Evolutionary conservation across 257 asterid species (phyloP).

Genomic region (Coffea canephora): DNA sequence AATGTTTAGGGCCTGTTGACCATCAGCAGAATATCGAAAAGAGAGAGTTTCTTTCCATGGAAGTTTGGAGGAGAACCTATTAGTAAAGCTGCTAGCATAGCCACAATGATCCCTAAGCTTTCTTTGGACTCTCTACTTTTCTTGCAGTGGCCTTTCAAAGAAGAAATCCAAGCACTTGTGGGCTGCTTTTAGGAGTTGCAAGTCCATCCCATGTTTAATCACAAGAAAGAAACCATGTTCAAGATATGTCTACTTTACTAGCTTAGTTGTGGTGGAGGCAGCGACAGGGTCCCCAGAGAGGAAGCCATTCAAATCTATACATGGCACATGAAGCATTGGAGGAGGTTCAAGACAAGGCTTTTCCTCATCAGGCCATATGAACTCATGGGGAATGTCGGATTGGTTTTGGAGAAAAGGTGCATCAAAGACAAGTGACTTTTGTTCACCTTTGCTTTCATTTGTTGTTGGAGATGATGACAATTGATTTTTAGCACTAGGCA

Average conservation of each 20-base stretch:
- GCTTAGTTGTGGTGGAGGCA: constrained; percentile 27
- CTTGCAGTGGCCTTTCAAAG: no score
- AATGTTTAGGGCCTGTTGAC: no score
- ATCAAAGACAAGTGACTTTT: constrained; percentile 38
- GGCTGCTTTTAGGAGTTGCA: background rate
- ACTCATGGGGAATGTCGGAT: constrained; percentile 52
- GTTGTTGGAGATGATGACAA: no score
- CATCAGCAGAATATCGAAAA: no score
- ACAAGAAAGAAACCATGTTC: constrained; percentile 63
- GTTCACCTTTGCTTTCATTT: background rate
- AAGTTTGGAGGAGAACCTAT: no score
- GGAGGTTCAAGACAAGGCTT: constrained; percentile 43
- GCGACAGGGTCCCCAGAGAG: constrained; percentile 46
- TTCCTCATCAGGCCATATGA: constrained; percentile 74
- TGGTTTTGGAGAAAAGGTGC: constrained; percentile 46
- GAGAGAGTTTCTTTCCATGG: no score
- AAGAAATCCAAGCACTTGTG: no score
- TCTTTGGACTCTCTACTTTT: no score
- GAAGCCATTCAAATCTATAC: constrained; percentile 17
- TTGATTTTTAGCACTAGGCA: no score
- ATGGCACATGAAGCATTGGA: constrained; percentile 37
- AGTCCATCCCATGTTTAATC: constrained; percentile 65
- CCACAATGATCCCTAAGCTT: no score
- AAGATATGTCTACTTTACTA: constrained; percentile 52
- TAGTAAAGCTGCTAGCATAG: no score